Evolutionary conservation across 2,329 filamentous ascomycete species (phyloP).

Genomic region (Lachnellula arida): DNA sequence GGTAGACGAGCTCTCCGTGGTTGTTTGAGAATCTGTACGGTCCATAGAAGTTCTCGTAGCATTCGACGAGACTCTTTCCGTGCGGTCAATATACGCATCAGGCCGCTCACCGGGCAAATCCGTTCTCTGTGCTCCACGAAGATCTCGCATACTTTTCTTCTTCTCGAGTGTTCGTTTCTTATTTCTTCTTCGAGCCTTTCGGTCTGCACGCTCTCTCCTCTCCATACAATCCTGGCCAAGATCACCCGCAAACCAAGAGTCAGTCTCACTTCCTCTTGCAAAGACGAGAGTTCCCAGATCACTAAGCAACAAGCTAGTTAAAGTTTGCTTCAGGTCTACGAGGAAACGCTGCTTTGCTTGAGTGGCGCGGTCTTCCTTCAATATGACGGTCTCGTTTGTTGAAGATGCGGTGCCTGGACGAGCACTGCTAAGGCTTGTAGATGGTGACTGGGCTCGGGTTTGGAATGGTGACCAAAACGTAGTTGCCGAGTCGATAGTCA

Average conservation of each 20-base stretch:
- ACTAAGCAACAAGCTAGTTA: constrained; percentile 81
- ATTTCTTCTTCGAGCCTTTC: constrained; percentile 37
- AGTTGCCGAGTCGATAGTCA: constrained; percentile 68
- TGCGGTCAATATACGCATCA: constrained; percentile 19
- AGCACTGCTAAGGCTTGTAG: constrained; percentile 55
- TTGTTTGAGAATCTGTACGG: constrained; percentile 22
- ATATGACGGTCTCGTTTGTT: constrained; percentile 61
- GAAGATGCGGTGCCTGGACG: constrained; percentile 64
- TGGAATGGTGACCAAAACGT: constrained; percentile 92
- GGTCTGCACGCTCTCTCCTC: constrained; percentile 45
- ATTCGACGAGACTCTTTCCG: constrained; percentile 23
- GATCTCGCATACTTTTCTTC: constrained; percentile 64
- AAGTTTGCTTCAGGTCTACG: constrained; percentile 67
- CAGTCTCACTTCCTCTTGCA: constrained; percentile 82
- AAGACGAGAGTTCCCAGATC: constrained; percentile 86
- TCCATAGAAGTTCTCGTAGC: constrained; percentile 20
- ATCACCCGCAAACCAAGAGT: constrained; percentile 70
- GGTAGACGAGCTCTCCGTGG: constrained; percentile 26
- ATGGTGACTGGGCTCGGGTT: constrained; percentile 56
- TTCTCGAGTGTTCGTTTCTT: constrained; percentile 53
- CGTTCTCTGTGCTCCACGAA: constrained; percentile 47
- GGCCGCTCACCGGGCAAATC: constrained; percentile 21
- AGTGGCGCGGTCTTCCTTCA: constrained; percentile 48
- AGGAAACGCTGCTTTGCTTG: constrained; percentile 77
- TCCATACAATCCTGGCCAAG: constrained; percentile 63